Percentiles rank a stretch among this genome's conserved stretches.
These are phyloP conservation scores for Ophiobolus disseminans DNA, from an alignment of 2,329 filamentous ascomycete genomes.

Conservation along the genomic window DNA sequence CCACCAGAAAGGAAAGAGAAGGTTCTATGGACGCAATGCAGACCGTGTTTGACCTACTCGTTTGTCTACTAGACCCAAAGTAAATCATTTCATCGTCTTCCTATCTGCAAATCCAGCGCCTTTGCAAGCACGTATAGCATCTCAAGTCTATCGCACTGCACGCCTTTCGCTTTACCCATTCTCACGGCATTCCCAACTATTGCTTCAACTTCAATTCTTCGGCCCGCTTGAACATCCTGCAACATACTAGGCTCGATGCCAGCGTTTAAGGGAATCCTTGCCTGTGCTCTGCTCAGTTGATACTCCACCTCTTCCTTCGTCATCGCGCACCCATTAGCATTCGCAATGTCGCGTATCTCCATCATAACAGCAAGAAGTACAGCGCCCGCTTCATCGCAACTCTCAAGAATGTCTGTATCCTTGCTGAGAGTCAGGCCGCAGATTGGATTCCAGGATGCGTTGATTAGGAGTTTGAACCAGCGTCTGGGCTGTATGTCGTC, in stretches of 20 bases:
- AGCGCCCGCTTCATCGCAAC: slow-evolving; percentile 47
- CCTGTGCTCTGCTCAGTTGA: slow-evolving; percentile 49
- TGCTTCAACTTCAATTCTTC: slow-evolving; percentile 59
- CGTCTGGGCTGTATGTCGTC: slow-evolving; percentile 64
- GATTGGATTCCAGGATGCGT: slow-evolving; percentile 68
- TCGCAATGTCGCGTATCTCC: slow-evolving; percentile 54
- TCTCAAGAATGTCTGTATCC: slow-evolving; percentile 59
- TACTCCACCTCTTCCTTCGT: slow-evolving; percentile 46
- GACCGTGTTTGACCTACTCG: neutral
- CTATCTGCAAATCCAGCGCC: slow-evolving; percentile 49
- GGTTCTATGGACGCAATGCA: neutral
- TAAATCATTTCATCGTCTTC: slow-evolving; percentile 6
- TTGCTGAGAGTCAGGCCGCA: slow-evolving; percentile 63
- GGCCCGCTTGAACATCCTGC: slow-evolving; percentile 52
- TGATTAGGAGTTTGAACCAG: slow-evolving; percentile 68
- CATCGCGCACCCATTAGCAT: slow-evolving; percentile 51
- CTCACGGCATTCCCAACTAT: slow-evolving; percentile 58
- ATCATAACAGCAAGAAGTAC: slow-evolving; percentile 54
- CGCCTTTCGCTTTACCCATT: slow-evolving; percentile 49
- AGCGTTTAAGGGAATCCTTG: slow-evolving; percentile 41
- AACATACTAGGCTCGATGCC: slow-evolving; percentile 60
- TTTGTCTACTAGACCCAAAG: no score
- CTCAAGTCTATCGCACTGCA: slow-evolving; percentile 53
- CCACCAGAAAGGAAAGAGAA: neutral
- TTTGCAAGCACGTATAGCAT: slow-evolving; percentile 56